Evolutionary conservation across 2,329 filamentous ascomycete genomes (phyloP).

Genomic region (Penicillium sp.): DNA sequence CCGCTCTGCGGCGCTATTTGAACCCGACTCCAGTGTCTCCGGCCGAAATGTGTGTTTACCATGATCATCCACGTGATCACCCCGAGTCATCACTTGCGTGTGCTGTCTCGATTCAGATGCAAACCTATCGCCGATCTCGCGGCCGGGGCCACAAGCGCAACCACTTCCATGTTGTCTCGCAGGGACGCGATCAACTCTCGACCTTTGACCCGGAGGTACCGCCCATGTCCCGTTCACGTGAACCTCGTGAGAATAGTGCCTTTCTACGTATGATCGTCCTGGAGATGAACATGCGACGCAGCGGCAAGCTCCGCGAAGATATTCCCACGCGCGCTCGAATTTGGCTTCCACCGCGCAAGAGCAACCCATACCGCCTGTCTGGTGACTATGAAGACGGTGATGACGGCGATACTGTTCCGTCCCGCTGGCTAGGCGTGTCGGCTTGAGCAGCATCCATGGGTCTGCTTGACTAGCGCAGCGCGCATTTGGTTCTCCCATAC

Average conservation of each 20-base stretch:
- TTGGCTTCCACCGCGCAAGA: conserved; percentile 54
- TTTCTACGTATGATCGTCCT: conserved; percentile 60
- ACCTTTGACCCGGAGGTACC: conserved; percentile 33
- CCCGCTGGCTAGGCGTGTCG: conserved; percentile 22
- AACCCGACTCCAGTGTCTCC: conserved; percentile 50
- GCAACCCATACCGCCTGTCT: conserved; percentile 14
- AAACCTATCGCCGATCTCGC: conserved; percentile 50
- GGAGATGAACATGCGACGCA: conserved; percentile 63
- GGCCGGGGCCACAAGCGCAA: conserved; percentile 26
- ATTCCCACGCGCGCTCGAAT: conserved; percentile 51
- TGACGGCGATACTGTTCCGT: conserved; percentile 18
- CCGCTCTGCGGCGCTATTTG: conserved; percentile 55
- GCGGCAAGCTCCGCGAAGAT: conserved; percentile 55
- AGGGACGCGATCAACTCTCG: conserved; percentile 38
- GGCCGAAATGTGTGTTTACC: conserved; percentile 43
- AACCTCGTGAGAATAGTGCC: conserved; percentile 58
- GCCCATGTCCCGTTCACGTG: conserved; percentile 51
- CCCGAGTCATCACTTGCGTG: conserved; percentile 30
- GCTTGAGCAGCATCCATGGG: conserved; percentile 5
- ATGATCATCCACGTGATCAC: conserved; percentile 36
- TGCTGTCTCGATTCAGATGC: conserved; percentile 56
- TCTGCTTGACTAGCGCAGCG: conserved; percentile 9
- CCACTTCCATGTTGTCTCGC: conserved; percentile 37
- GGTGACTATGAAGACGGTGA: conserved; percentile 21
- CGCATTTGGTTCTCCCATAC: conserved; percentile 12